Percentiles rank a stretch among this genome's conserved stretches.
Evolutionary conservation across 2,329 filamentous ascomycete species (phyloP).

Genomic region (Rhexocercosporidium sp.): DNA sequence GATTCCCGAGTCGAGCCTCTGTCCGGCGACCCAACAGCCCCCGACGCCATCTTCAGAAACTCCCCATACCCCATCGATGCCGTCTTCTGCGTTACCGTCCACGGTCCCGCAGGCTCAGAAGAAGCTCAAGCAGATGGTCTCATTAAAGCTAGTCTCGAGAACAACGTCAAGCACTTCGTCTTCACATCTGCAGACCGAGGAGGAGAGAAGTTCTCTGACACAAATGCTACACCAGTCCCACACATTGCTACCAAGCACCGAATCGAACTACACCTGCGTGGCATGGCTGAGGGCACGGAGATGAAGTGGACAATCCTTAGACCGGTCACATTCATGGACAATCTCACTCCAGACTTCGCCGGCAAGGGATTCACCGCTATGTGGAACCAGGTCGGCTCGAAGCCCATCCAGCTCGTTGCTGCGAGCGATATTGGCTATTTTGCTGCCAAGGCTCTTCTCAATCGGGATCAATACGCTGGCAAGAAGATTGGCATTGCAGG

Average conservation of each 20-base stretch:
- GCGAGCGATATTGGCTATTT: constrained; percentile 53
- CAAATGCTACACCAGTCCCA: constrained; percentile 59
- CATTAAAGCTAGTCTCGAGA: constrained; percentile 60
- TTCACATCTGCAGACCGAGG: constrained; percentile 70
- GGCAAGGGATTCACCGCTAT: constrained; percentile 37
- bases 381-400: constrained; percentile 38
- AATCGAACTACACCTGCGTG: constrained; percentile 64
- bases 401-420: constrained; percentile 49
- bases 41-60: constrained; percentile 52
- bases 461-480: constrained; percentile 46
- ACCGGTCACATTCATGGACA: constrained; percentile 62
- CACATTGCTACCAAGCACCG: constrained; percentile 67
- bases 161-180: constrained; percentile 64
- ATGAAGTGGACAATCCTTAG: constrained; percentile 63
- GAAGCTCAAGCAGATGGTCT: constrained; percentile 61
- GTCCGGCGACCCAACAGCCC: constrained; percentile 56
- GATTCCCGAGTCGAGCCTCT: constrained; percentile 55
- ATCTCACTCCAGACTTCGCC: constrained; percentile 39
- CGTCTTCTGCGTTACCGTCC: constrained; percentile 55
- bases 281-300: constrained; percentile 40
- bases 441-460: constrained; percentile 49
- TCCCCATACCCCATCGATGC: constrained; percentile 53
- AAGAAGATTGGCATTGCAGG: constrained; percentile 50
- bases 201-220: constrained; percentile 54
- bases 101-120: constrained; percentile 45